A percentile compares a stretch with the other conserved stretches of the same genome.
Evolutionary conservation across 2,329 filamentous ascomycete species (phyloP).

Genomic region (Aspergillus novoparasiticus): DNA sequence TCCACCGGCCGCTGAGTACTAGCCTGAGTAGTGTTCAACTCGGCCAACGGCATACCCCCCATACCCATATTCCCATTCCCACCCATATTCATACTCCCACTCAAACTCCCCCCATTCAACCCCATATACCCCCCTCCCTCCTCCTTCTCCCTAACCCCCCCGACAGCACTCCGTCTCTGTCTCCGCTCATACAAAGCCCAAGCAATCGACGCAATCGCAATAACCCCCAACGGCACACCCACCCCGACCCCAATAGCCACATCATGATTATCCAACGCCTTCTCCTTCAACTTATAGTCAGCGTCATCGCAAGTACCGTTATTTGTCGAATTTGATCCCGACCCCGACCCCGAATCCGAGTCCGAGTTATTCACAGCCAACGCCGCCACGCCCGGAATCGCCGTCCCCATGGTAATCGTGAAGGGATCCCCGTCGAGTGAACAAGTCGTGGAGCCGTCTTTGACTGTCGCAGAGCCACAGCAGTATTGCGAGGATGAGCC

Average conservation of each 20-base stretch:
- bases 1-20: not conserved
- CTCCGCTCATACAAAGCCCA: constrained; percentile 6
- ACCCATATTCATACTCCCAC: too few species aligned
- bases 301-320: too few species aligned
- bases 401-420: constrained; percentile 13
- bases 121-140: not conserved
- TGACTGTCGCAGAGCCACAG: constrained; percentile 16
- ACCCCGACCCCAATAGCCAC: constrained; percentile 13
- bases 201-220: not conserved
- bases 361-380: not conserved
- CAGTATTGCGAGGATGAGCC: constrained; percentile 17
- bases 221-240: constrained; percentile 16
- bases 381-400: constrained; percentile 16
- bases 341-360: not conserved
- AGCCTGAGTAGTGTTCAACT: not conserved
- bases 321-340: not conserved
- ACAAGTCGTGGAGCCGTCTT: not conserved
- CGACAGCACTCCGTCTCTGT: not conserved
- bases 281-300: not conserved
- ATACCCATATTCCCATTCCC: too few species aligned
- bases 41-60: not conserved
- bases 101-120: not conserved
- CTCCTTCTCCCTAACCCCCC: not conserved
- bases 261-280: not conserved
- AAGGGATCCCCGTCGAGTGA: constrained; percentile 8